Evolutionary conservation across 148 eudicot species (phyloP).

Genomic region (Simmondsia chinensis): DNA sequence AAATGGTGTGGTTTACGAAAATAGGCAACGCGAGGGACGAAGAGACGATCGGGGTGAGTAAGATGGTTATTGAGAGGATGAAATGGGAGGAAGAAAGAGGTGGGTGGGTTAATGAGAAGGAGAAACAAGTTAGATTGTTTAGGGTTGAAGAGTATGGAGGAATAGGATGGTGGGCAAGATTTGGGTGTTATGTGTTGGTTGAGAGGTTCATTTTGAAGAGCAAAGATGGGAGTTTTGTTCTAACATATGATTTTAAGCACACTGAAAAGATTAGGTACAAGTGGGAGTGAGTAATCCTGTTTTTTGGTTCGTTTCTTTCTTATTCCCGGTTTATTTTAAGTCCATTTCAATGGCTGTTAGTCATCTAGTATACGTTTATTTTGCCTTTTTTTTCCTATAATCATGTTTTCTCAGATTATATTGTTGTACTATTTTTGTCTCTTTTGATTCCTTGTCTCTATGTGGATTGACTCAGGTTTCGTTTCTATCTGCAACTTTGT

Average conservation of each 20-base stretch:
- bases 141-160: slow-evolving; percentile 28
- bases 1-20: slow-evolving; percentile 33
- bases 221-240: slow-evolving; percentile 43
- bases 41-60: slow-evolving; percentile 27
- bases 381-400: too few species aligned
- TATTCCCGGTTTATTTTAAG: too few species aligned
- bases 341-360: too few species aligned
- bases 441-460: too few species aligned
- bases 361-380: too few species aligned
- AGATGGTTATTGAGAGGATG: slow-evolving; percentile 24
- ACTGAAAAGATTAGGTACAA: slow-evolving; percentile 26
- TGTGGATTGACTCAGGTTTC: too few species aligned
- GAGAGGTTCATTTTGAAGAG: slow-evolving; percentile 46
- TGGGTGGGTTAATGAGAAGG: slow-evolving; percentile 32
- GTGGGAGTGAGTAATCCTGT: slow-evolving; percentile 56
- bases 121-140: slow-evolving; percentile 23
- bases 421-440: too few species aligned
- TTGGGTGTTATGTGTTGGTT: slow-evolving; percentile 54
- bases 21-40: slow-evolving; percentile 11
- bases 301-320: too few species aligned
- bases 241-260: slow-evolving; percentile 44
- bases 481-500: too few species aligned
- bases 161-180: slow-evolving; percentile 30
- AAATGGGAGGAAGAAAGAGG: slow-evolving; percentile 33
- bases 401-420: too few species aligned